Evolutionary conservation across 306 rosid genomes (phyloP).

Genomic region (Castanopsis chinensis): DNA sequence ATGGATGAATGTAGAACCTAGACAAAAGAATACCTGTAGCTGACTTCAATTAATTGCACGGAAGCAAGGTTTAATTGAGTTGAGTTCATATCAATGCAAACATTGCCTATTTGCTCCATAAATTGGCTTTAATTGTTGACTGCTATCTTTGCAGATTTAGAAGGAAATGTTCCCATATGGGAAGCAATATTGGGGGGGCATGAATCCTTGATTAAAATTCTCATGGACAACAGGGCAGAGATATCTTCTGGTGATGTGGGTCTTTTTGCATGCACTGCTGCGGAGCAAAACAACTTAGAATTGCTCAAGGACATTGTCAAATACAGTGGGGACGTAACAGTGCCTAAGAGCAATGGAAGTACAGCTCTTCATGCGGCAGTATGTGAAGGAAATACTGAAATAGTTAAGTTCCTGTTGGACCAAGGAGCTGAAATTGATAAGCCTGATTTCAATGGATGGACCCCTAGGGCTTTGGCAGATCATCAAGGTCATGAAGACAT

Average conservation of each 20-base stretch:
- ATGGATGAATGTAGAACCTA: neutral
- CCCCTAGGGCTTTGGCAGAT: slow-evolving; percentile 53
- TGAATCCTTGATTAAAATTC: slow-evolving; percentile 39
- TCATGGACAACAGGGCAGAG: slow-evolving; percentile 50
- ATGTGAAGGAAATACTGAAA: slow-evolving; percentile 45
- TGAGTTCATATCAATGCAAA: neutral
- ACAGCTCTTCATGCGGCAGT: slow-evolving; percentile 67
- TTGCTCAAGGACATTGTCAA: slow-evolving; percentile 38
- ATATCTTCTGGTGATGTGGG: slow-evolving; percentile 30
- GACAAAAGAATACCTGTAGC: neutral
- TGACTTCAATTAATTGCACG: neutral
- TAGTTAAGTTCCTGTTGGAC: slow-evolving; percentile 48
- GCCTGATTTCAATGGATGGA: slow-evolving; percentile 53
- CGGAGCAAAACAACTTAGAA: slow-evolving; percentile 46
- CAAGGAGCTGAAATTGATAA: slow-evolving; percentile 51
- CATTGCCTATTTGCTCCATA: neutral
- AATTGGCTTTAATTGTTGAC: neutral
- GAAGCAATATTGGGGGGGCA: slow-evolving; percentile 52
- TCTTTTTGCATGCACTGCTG: slow-evolving; percentile 46
- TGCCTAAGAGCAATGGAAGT: slow-evolving; percentile 30
- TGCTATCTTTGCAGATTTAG: slow-evolving; percentile 40
- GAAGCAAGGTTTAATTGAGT: neutral
- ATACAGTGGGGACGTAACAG: slow-evolving; percentile 42
- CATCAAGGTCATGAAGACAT: slow-evolving; percentile 55
- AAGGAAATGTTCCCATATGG: slow-evolving; percentile 56